Base-by-base conservation (phyloP, 1,284 basidiomycete species). In the Boletus mariae region DNA sequence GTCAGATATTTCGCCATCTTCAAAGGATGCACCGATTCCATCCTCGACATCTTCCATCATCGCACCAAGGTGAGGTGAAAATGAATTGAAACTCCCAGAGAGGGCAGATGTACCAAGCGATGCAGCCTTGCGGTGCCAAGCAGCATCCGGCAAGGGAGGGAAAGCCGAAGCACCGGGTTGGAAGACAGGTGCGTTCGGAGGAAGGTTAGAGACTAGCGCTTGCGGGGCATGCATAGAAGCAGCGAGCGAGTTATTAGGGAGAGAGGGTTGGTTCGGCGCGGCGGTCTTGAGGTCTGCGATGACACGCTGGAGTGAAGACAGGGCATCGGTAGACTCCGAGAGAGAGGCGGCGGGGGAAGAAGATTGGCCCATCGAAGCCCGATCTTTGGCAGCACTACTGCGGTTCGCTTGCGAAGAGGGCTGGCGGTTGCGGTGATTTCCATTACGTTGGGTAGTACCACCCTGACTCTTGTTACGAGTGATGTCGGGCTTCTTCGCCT, bases 1-100 rank as follows among this genome's bases (percentile, higher is more conserved):
- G 45, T 91, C 88, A 28, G 74, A 75, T 38, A 91, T 84, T 66
- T 92, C 90, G 9, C 87, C 88, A 37, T 91, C 90, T 68, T 92
- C 88, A 55, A 79, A 82, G 2, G 76, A 66, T n/a, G 61, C 61
- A 38, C 67, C 74, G 6, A 67, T 64, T 25, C 73, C 77, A 59
- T 87, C 89, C 65, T 90, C 89, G 11, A 71, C 81, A 61, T 88
- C 88, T 64, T 92, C 89, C 63, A 84, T 82, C 86, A 92, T 92
- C 41, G 87, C 76, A 43, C 87, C 88, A 38, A 92, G 77, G 66
- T 88, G 81, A 49, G 90, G 87, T 17, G 87, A 83, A 69, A 84
- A 92, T 5, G 80, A 80, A 63, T 78, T 81, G 65, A 84, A 83
- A 61, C 82, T 83, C 52, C 75, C 76, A 13, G 82, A 79, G 50